Evolutionary conservation across 306 rosid genomes (phyloP).

Genomic region (Dryas octopetala): DNA sequence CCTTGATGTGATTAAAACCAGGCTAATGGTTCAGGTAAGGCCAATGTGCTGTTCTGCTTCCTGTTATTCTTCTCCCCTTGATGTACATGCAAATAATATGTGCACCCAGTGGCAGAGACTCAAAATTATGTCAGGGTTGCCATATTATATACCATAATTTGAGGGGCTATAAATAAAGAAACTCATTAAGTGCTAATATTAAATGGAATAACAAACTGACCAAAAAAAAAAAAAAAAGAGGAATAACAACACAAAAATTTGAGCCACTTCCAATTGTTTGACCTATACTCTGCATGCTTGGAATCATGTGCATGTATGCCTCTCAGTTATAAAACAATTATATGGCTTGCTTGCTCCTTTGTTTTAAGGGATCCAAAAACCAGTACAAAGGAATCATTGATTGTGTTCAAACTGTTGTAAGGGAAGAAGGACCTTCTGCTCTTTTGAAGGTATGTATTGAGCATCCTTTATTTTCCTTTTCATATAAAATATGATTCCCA

Average conservation of each 20-base stretch:
- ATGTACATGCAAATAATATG: not conserved
- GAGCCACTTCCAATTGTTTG: not conserved
- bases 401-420: conserved; percentile 85
- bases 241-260: not conserved
- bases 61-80: not conserved
- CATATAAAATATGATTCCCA: too few species aligned
- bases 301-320: conserved; percentile 12
- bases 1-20: conserved; percentile 92
- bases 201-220: too few species aligned
- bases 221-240: too few species aligned
- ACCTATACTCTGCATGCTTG: conserved; percentile 10
- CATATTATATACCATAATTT: not conserved
- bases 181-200: not conserved
- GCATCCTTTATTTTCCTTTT: not conserved
- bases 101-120: not conserved
- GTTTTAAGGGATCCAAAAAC: conserved; percentile 69
- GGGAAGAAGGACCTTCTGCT: conserved; percentile 90
- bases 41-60: conserved; percentile 18
- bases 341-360: conserved; percentile 20
- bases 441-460: conserved; percentile 62
- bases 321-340: conserved; percentile 29
- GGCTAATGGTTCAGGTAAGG: conserved; percentile 87
- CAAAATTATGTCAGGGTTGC: not conserved
- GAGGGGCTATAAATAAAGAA: not conserved
- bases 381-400: conserved; percentile 79